Conservation (phyloP, 305 asterid species). For the Coffea humblotiana region DNA sequence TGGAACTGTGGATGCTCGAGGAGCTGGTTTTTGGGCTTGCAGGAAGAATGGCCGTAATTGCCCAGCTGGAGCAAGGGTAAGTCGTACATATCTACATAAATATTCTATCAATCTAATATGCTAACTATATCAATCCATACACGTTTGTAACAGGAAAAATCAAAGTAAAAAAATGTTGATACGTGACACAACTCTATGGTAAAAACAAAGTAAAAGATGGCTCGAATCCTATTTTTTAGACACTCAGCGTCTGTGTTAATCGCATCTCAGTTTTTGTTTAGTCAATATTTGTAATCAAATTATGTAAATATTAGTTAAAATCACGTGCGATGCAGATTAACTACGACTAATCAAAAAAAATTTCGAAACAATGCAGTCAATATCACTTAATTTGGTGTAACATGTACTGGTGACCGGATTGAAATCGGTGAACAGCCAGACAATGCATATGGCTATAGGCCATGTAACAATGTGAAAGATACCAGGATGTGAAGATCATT, state of each 20-base stretch:
- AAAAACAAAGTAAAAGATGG: too few species aligned
- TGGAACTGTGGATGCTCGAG: conserved; percentile 66
- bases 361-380: conserved; percentile 41
- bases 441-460: conserved; percentile 46
- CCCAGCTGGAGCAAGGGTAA: conserved; percentile 68
- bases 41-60: conserved; percentile 37
- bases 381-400: conserved; percentile 56
- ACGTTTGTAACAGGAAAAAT: too few species aligned
- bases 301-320: too few species aligned
- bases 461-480: conserved; percentile 46
- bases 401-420: conserved; percentile 48
- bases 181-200: too few species aligned
- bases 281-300: too few species aligned
- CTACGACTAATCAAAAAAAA: background rate
- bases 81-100: background rate
- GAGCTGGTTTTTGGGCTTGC: conserved; percentile 57
- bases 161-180: too few species aligned
- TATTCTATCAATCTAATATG: too few species aligned
- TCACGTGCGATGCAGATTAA: too few species aligned
- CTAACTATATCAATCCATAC: too few species aligned
- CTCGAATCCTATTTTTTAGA: too few species aligned
- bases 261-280: too few species aligned
- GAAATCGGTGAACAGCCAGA: conserved; percentile 56
- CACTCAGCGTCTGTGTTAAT: too few species aligned
- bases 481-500: conserved; percentile 42